Evolutionary conservation across 345 rosid species (phyloP).

Genomic region (Euphorbia lathyris): DNA sequence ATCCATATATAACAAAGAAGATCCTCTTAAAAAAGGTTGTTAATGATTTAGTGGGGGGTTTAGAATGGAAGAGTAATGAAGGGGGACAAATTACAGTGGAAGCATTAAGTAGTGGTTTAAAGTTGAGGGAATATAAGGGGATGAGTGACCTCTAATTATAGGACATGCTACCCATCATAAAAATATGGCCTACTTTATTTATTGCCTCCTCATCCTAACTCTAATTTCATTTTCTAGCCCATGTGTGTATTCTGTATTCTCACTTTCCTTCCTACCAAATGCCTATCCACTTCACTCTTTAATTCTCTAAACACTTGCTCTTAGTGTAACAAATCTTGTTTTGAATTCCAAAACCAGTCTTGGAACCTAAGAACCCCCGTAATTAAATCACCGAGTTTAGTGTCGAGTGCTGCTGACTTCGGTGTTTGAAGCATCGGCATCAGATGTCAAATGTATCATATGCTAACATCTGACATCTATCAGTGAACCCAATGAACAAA

Average conservation of each 20-base stretch:
- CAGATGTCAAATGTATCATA: too few species aligned
- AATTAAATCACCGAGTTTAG: too few species aligned
- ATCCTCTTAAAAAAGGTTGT: neutral
- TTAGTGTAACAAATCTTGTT: too few species aligned
- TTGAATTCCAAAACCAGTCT: too few species aligned
- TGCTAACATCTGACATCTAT: too few species aligned
- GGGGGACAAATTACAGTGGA: neutral
- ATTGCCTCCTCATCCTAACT: neutral
- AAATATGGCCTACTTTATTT: constrained; percentile 4
- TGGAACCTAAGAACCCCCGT: too few species aligned
- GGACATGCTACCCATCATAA: constrained; percentile 20
- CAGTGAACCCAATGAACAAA: too few species aligned
- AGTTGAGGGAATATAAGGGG: neutral
- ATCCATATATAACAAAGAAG: too few species aligned
- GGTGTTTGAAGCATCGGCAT: too few species aligned
- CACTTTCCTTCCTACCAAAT: neutral
- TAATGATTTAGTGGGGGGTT: neutral
- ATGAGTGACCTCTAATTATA: constrained; percentile 10
- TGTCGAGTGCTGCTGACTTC: too few species aligned
- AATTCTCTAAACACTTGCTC: too few species aligned
- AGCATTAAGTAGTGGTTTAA: neutral
- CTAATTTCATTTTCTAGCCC: constrained; percentile 6
- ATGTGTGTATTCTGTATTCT: neutral
- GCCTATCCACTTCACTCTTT: too few species aligned
- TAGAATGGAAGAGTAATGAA: neutral